Base-by-base conservation (phyloP, 2,329 filamentous ascomycete genomes). In the Fusarium setosum region DNA sequence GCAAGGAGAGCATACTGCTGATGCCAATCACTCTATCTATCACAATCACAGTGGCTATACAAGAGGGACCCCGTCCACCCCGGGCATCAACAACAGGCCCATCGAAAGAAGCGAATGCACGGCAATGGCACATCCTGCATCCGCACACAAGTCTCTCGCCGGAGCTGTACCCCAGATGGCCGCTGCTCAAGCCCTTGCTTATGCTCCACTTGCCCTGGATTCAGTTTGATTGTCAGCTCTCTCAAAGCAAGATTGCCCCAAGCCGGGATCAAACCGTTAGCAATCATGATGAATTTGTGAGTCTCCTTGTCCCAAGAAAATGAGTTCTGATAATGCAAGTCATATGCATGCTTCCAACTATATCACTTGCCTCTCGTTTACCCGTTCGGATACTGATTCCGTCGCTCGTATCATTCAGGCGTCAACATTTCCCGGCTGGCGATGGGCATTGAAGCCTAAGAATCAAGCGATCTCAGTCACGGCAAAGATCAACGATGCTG, bases 151-250 rank as follows among this genome's bases (percentile, higher is more conserved):
- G 42, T 37, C 50, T 53, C 42, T 53, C 21, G 40, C 69, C 57
- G 57, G 41, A 53, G 59, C 65, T 71, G 69, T 54, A 71, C 69
- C 69, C 69, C 69, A 63, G 69, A 71, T 64, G 63, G 45, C 63
- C 47, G 54, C 47, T 61, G 41, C 48, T 61, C 40, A 35, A 18
- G 32, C 47, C 68, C 51, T 55, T 47, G 62, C 56, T 38, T 40
- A 34, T 13, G 29, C 57, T 69, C 69, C 69, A 72, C 69, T 49
- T 55, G 29, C 21, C 20, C 61, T 59, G 65, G 59, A 56, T 48
- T 68, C 57, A 49, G 52, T 62, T 58, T 72, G 65, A 72, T 70
- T 69, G 50, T 70, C 56, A 58, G 34, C 54, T 35, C 48, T 54
- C 45, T 59, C 20, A 24, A 51, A 58, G 59, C 59, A 60, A 67